Conservation (phyloP, 2,329 filamentous ascomycete genomes). For the Trichophyton schoenleinii region DNA sequence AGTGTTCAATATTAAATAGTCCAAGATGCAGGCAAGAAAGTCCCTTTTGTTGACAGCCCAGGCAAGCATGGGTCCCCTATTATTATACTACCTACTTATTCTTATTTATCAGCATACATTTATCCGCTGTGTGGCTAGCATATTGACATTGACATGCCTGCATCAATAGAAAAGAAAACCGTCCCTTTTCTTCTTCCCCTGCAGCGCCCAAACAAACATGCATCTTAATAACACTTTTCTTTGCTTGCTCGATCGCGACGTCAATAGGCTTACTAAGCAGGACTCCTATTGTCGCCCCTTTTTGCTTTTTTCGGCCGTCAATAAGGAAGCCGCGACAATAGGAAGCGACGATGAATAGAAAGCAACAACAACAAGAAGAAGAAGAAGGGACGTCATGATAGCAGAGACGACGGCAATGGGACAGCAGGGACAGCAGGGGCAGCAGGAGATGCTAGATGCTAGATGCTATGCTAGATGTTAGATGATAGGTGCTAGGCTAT, state of each 20-base stretch:
- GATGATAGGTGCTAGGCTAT: constrained; percentile 13
- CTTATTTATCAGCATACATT: not conserved
- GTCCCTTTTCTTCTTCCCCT: not conserved
- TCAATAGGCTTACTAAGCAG: not conserved
- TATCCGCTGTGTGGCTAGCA: not conserved
- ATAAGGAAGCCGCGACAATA: not conserved
- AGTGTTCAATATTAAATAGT: too few relatives aligned
- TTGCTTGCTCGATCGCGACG: not conserved
- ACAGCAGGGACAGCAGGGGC: too few relatives aligned
- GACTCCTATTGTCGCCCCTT: not conserved
- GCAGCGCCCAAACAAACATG: not conserved
- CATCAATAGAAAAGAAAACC: not conserved
- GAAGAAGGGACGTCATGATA: too few relatives aligned
- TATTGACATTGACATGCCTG: not conserved
- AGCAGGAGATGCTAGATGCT: too few relatives aligned
- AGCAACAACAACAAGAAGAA: too few relatives aligned
- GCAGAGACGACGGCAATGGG: too few relatives aligned
- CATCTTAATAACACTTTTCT: not conserved
- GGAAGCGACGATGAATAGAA: not conserved
- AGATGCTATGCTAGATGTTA: too few relatives aligned
- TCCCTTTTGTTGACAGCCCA: not conserved
- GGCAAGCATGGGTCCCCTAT: not conserved
- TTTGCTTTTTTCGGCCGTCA: not conserved
- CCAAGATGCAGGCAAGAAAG: not conserved
- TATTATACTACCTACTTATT: not conserved